Conservation (phyloP, 768 basidiomycete species). For the Termitomyces sp. region DNA sequence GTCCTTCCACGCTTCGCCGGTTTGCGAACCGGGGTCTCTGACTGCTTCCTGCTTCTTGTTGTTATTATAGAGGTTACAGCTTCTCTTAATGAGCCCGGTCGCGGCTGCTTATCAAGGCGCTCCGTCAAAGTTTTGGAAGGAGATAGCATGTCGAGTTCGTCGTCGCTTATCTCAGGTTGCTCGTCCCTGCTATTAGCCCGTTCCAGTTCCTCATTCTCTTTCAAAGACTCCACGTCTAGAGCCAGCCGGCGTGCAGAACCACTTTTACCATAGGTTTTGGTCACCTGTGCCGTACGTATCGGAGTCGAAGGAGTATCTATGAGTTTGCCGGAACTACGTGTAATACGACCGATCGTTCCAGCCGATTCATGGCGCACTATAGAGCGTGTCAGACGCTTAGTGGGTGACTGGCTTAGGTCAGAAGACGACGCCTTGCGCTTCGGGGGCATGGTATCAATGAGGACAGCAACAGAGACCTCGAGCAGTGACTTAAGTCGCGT, state of each 20-base stretch:
- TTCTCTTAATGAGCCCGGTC: neutral
- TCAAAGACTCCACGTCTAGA: neutral
- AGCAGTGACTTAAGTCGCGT: constrained; percentile 6
- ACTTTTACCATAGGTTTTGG: constrained; percentile 9
- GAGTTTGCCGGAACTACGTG: constrained; percentile 1
- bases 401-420: constrained; percentile 16
- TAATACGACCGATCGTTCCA: neutral
- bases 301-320: neutral
- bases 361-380: neutral
- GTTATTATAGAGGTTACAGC: neutral
- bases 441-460: constrained; percentile 25
- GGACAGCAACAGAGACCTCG: neutral
- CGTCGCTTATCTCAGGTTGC: constrained; percentile 10
- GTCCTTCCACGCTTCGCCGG: neutral
- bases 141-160: constrained; percentile 20
- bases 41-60: neutral
- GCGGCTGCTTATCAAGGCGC: neutral
- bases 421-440: constrained; percentile 38
- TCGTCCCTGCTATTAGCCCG: neutral
- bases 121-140: constrained; percentile 7
- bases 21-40: neutral
- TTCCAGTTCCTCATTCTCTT: constrained; percentile 5
- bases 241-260: neutral
- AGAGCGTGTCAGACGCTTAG: constrained; percentile 28
- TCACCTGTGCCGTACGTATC: constrained; percentile 1